phyloP scores from a whole-genome alignment of 2,329 filamentous ascomycete species.

The Aspergillus clavatus region DNA sequence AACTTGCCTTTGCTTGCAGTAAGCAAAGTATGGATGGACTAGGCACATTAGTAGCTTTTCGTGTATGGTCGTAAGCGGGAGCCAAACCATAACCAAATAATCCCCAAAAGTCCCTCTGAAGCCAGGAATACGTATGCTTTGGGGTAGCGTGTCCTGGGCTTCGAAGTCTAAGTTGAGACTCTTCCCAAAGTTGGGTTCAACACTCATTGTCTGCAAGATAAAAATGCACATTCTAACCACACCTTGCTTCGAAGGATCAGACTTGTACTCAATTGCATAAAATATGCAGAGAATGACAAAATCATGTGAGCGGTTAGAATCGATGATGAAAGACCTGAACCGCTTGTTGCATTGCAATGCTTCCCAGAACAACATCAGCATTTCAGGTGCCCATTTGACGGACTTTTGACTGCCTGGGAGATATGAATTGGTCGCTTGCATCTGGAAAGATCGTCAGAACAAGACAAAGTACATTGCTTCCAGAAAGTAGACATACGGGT shows the following conservation, averaged over 20 bases:
- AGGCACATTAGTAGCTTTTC: slow-evolving; percentile 3
- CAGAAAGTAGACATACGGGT: slow-evolving; percentile 47
- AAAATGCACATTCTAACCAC: slow-evolving; percentile 97
- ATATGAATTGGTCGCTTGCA: slow-evolving; percentile 83
- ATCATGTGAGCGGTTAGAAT: slow-evolving; percentile 88
- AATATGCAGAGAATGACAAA: slow-evolving; percentile 87
- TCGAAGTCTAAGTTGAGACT: slow-evolving; percentile 87
- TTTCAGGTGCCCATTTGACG: slow-evolving; percentile 85
- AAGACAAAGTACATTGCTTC: neutral
- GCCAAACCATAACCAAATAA: slow-evolving; percentile 73
- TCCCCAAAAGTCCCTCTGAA: slow-evolving; percentile 91
- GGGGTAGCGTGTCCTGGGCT: slow-evolving; percentile 79
- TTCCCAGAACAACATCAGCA: slow-evolving; percentile 97
- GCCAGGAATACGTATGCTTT: slow-evolving; percentile 71
- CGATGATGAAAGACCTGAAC: slow-evolving; percentile 93
- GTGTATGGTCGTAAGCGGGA: neutral
- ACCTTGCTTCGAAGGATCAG: slow-evolving; percentile 81
- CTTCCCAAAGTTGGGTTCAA: slow-evolving; percentile 83
- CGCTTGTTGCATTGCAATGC: slow-evolving; percentile 94
- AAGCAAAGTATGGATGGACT: slow-evolving; percentile 89
- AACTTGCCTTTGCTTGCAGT: slow-evolving; percentile 86
- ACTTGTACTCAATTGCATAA: slow-evolving; percentile 85
- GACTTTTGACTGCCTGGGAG: slow-evolving; percentile 77
- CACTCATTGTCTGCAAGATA: slow-evolving; percentile 87
- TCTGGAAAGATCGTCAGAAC: slow-evolving; percentile 35